Evolutionary conservation across 1,139 yeast species (phyloP).

Genomic region (Suhomyces bokatorum): DNA sequence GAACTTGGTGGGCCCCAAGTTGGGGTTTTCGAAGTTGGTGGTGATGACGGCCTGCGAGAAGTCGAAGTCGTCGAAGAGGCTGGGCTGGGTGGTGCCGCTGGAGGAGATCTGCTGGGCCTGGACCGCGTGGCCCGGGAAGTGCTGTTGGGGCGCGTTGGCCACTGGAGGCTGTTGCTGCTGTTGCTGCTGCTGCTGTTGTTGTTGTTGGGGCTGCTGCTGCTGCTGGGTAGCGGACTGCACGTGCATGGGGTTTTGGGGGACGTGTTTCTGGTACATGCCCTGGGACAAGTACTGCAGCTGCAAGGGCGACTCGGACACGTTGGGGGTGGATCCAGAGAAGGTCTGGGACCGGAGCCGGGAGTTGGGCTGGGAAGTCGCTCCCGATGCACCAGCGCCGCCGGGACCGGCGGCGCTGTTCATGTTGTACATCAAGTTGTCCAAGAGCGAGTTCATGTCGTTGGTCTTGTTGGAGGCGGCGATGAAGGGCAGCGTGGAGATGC

Average conservation of each 20-base stretch:
- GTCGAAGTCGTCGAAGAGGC: conserved; percentile 57
- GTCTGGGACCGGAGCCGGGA: conserved; percentile 45
- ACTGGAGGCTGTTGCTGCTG: conserved; percentile 18
- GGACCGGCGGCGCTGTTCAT: conserved; percentile 16
- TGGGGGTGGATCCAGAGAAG: conserved; percentile 40
- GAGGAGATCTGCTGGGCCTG: conserved; percentile 6
- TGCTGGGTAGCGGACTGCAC: conserved; percentile 32
- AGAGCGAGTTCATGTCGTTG: conserved; percentile 32
- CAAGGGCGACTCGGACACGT: conserved; percentile 18
- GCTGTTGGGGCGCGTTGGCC: not conserved
- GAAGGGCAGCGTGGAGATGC: conserved; percentile 20
- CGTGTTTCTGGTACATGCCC: conserved; percentile 7
- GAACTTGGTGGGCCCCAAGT: conserved; percentile 74
- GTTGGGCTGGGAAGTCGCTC: conserved; percentile 6
- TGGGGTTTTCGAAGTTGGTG: conserved; percentile 66
- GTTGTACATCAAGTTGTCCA: conserved; percentile 36
- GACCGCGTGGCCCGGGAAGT: not conserved
- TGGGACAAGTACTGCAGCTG: conserved; percentile 9
- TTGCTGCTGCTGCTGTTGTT: conserved; percentile 14
- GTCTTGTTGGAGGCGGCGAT: conserved; percentile 17
- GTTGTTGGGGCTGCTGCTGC: conserved; percentile 9
- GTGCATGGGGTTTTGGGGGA: conserved; percentile 21
- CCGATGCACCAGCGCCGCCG: not conserved
- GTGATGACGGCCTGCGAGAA: conserved; percentile 43
- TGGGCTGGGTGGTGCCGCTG: conserved; percentile 26